Evolutionary conservation across 805 yeast genomes (phyloP), one percentile per base, ranked within the genome.

Genomic region (Grigorovia yakushimaensis): DNA sequence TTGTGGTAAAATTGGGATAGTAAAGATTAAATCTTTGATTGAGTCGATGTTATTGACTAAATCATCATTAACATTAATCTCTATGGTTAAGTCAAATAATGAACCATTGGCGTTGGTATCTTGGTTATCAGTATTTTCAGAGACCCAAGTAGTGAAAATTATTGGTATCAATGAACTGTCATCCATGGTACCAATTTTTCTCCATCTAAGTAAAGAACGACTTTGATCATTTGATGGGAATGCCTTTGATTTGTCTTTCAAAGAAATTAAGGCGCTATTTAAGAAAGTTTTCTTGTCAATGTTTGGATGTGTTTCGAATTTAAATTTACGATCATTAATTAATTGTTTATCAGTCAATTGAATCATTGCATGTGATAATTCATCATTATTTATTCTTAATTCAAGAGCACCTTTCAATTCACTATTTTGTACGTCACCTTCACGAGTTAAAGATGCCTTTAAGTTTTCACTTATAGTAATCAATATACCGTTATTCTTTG

Each of bases 251-350:
- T 79, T 71, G 63, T 89, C 95, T 62, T 85, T 86, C 60, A 89
- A 76, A 0, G 84, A 84, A 58, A 93, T 79, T 40, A 76, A 66
- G 49, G 76, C 71, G 15, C 71, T 65, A 13, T 74, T 62, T 41
- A 75, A 73, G 65, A 91, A 93, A 59, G 78, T 66, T 39, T 69
- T 70, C 60, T 85, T 82, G 69, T 93, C 97, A 54, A 93, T 94
- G 63, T 91, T 89, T 53, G 98, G 98, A 71, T 93, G 96, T 15
- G 98, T 88, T 67, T 89, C 89, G 72, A 78, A 93, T 61, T 83
- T 88, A 42, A 80, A 71, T 6, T 60, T 38, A 46, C 59, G 53
- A 70, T 78, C 65, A 37, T 72, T 65, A 15, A 74, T 67, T 39
- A 71, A 67, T 27, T 75, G 74, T 3, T 43, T 43, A 39, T 80